Evolutionary conservation across 2,329 filamentous ascomycete species (phyloP).

Genomic region (Aspergillus felis): DNA sequence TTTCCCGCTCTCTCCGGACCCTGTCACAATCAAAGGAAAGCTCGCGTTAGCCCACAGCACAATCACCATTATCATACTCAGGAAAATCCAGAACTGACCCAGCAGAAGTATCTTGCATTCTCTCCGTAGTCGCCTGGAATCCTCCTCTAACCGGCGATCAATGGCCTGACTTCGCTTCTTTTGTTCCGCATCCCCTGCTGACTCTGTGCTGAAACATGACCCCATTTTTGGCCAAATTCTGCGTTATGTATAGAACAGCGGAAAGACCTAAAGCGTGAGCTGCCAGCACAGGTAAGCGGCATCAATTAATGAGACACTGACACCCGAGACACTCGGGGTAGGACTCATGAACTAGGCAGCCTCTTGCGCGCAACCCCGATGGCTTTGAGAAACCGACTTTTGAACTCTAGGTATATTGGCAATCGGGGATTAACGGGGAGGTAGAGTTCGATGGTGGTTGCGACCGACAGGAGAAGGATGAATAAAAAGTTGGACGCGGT

Average conservation of each 20-base stretch:
- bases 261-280: slow-evolving; percentile 20
- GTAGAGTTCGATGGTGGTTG: not conserved
- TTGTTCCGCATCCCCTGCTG: slow-evolving; percentile 76
- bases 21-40: slow-evolving; percentile 46
- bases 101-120: slow-evolving; percentile 98
- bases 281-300: slow-evolving; percentile 22
- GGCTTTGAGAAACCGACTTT: not conserved
- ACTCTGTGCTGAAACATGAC: slow-evolving; percentile 83
- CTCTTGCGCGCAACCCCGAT: not conserved
- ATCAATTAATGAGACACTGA: slow-evolving; percentile 23
- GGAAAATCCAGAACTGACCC: slow-evolving; percentile 51
- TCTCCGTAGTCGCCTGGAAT: slow-evolving; percentile 83
- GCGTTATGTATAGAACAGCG: slow-evolving; percentile 17
- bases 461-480: slow-evolving; percentile 6
- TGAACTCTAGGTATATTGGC: slow-evolving; percentile 2
- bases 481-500: slow-evolving; percentile 10
- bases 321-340: slow-evolving; percentile 10
- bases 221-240: slow-evolving; percentile 61
- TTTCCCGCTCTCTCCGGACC: slow-evolving; percentile 97
- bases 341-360: slow-evolving; percentile 1
- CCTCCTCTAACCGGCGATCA: slow-evolving; percentile 88
- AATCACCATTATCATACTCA: not conserved
- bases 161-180: slow-evolving; percentile 97
- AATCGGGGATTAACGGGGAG: slow-evolving; percentile 3
- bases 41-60: slow-evolving; percentile 5